phyloP scores from a whole-genome alignment of 257 asterid species.

The Thymus quinquecostatus region DNA sequence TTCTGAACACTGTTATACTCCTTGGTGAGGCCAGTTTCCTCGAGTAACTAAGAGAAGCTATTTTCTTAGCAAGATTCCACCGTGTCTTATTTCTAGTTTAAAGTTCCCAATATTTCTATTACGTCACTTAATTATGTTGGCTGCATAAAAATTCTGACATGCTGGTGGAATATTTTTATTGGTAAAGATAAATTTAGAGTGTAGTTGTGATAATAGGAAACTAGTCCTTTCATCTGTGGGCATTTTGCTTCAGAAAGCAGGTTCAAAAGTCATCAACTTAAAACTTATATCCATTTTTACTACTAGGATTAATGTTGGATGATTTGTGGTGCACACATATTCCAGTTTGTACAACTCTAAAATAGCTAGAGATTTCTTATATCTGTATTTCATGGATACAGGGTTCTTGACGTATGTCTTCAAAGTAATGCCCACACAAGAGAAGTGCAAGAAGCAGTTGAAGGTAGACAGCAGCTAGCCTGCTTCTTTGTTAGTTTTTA shows the following conservation, averaged over 20 bases:
- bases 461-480: slow-evolving; percentile 52
- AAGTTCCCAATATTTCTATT: not conserved
- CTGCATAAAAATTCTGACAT: not conserved
- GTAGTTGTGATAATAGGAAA: slow-evolving; percentile 5
- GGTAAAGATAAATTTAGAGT: slow-evolving; percentile 15
- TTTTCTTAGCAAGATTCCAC: not conserved
- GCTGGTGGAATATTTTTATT: not conserved
- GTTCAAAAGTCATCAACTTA: slow-evolving; percentile 15
- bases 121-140: slow-evolving; percentile 2
- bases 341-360: slow-evolving; percentile 5
- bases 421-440: slow-evolving; percentile 69
- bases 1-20: not conserved
- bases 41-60: not conserved
- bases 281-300: slow-evolving; percentile 4
- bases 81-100: not conserved
- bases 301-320: slow-evolving; percentile 1
- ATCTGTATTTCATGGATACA: slow-evolving; percentile 37
- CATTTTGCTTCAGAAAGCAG: slow-evolving; percentile 4
- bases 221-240: not conserved
- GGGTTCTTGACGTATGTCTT: slow-evolving; percentile 78
- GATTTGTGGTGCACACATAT: not conserved
- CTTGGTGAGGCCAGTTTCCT: not conserved
- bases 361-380: slow-evolving; percentile 16
- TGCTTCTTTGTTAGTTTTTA: slow-evolving; percentile 8
- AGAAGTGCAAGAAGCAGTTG: slow-evolving; percentile 54